Evolutionary conservation across 2,329 filamentous ascomycete genomes (phyloP).

Genomic region (Pestalotiopsis sp.): DNA sequence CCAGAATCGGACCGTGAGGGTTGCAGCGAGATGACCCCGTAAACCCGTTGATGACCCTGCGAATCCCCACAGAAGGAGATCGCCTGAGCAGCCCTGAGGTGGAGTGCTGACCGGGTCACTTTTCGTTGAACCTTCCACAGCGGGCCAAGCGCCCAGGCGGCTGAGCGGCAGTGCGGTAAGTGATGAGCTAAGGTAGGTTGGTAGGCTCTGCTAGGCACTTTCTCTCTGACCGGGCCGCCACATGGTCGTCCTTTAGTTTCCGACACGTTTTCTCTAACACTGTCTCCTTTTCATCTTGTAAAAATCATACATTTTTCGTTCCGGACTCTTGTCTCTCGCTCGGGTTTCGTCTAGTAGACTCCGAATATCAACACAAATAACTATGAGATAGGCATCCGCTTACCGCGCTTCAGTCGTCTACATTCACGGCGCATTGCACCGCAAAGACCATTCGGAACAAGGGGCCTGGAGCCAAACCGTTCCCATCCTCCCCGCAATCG

Average conservation of each 20-base stretch:
- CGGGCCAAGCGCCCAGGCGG: neutral
- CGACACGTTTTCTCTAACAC: neutral
- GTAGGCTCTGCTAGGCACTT: neutral
- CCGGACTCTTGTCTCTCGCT: neutral
- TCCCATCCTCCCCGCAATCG: neutral
- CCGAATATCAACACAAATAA: neutral
- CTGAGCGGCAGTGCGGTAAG: neutral
- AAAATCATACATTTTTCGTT: neutral
- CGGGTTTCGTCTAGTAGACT: neutral
- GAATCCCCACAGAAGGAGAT: constrained; percentile 4
- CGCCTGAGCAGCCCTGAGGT: constrained; percentile 2
- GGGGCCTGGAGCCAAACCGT: neutral
- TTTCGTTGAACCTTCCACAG: neutral
- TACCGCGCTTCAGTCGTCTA: neutral
- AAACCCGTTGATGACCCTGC: neutral
- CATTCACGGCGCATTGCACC: neutral
- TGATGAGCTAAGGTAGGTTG: neutral
- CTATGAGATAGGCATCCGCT: neutral
- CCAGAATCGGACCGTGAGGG: constrained; percentile 3
- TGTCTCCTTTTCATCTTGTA: neutral
- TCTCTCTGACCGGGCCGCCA: neutral
- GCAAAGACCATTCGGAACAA: neutral
- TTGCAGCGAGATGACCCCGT: neutral
- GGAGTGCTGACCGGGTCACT: constrained; percentile 4
- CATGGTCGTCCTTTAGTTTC: neutral